Evolutionary conservation across 2,329 filamentous ascomycete genomes (phyloP), one percentile per base, ranked within the genome.

Genomic region (Cytospora mali): DNA sequence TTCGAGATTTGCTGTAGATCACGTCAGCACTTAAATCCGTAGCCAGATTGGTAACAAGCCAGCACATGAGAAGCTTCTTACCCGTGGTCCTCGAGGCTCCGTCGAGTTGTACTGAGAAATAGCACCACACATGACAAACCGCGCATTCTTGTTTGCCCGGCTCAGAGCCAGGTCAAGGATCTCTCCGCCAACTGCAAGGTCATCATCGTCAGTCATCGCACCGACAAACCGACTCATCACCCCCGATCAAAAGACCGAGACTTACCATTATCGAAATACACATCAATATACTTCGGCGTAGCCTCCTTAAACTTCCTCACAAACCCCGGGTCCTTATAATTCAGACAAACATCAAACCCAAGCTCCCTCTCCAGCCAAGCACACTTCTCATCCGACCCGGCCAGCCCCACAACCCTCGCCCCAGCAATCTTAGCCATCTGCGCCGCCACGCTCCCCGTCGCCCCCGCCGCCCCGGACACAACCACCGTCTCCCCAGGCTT

Each of bases 71-170:
- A 21, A 28, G 7, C 16, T 23, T 6, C 16, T 7, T 52, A 58
- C 64, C 35, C 61, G 46, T 51, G 64, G 64, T 1, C 64, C 64
- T 27, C 48, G 55, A 2, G 64, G 64, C 3, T 63, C 64, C 27
- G 33, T 58, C 18, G 64, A 51, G 55, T 66, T 66, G 25, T 66
- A 66, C 52, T 64, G 62, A 16, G 62, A 64, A 21, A 66, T 66
- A 7, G 62, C 62, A 76, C 89, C 89, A 74, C 89, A 92, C 75
- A 90, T 89, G 68, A 88, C 84, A 72, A 92, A 89, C 25, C 89
- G 81, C 11, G 89, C 77, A 71, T 83, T 77, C 57, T 76, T 75
- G 58, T 86, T 87, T 61, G 89, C 88, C 21, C 87, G 80, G 4
- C 74, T 76, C 50, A 92, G 79, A 48, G 86, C 88, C 67, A 85